These are phyloP conservation scores for Alternaria sp. DNA, from an alignment of 2,329 filamentous ascomycete species.

Conservation along the genomic window DNA sequence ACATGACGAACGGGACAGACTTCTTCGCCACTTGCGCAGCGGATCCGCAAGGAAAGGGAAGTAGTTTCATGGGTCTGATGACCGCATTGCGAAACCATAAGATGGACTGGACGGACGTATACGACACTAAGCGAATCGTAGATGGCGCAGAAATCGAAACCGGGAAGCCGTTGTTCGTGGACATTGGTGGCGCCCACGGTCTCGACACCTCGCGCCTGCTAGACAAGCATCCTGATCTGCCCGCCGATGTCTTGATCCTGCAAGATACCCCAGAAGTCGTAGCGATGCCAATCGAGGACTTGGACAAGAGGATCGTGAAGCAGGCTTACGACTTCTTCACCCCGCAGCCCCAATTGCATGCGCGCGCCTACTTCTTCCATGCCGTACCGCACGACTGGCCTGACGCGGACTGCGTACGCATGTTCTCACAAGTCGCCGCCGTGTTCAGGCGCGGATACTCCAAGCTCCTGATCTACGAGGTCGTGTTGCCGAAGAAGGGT, in stretches of 20 bases:
- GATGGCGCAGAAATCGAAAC: not conserved
- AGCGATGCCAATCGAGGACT: not conserved
- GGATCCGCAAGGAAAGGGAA: slow-evolving; percentile 5
- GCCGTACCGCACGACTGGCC: slow-evolving; percentile 2
- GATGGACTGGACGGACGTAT: slow-evolving; percentile 9
- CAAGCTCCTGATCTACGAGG: slow-evolving; percentile 5
- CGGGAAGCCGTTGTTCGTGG: not conserved
- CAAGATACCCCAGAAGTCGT: slow-evolving; percentile 6
- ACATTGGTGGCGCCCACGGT: slow-evolving; percentile 1
- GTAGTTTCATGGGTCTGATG: slow-evolving; percentile 6
- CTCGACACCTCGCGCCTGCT: slow-evolving; percentile 3
- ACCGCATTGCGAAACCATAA: slow-evolving; percentile 1
- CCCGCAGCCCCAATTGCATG: not conserved
- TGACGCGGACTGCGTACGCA: slow-evolving; percentile 1
- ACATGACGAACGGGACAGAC: slow-evolving; percentile 5
- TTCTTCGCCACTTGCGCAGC: slow-evolving; percentile 1
- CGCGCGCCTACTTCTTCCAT: slow-evolving; percentile 4
- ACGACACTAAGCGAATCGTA: slow-evolving; percentile 1
- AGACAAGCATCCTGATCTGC: not conserved
- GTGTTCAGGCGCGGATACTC: slow-evolving; percentile 2
- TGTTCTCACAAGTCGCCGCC: slow-evolving; percentile 1
- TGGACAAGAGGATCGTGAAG: slow-evolving; percentile 2
- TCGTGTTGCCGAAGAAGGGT: slow-evolving; percentile 3
- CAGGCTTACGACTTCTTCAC: slow-evolving; percentile 10
- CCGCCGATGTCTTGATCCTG: not conserved